Evolutionary conservation across 352 stramenopile genomes (phyloP), one percentile per base, ranked within the genome.

Genomic region (Thalassiosira sp.): DNA sequence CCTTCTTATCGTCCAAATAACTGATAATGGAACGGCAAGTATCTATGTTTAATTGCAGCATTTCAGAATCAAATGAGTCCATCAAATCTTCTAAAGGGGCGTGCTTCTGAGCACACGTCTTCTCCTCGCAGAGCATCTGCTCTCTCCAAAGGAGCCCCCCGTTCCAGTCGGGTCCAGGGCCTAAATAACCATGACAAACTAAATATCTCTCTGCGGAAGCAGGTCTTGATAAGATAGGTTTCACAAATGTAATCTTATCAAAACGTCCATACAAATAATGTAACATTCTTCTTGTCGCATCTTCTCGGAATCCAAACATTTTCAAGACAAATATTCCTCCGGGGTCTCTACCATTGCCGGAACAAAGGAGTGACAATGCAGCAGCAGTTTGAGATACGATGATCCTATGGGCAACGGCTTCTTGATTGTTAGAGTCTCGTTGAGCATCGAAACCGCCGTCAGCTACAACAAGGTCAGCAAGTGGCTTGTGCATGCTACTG

Each of bases 391-490:
- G 78, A 63, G 74, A 89, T 15, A 89, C 64, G 18, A 93, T 59
- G 15, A 93, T 59, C 43, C 85, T 83, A 74, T 87, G 75, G 7
- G 88, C 61, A 24, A 90, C 31, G 46, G 64, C 62, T 82, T 93
- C 88, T 79, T 92, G 88, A 72, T 81, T 59, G 56, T 84, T 63
- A 0, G 72, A 83, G 62, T 92, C 72, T 53, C 88, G 75, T 74
- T 93, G 86, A 11, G 84, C 81, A 82, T 92, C 87, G 75, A 92
- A 89, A 15, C 88, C 88, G 5, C 88, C 88, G 71, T 92, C 88
- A 2, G 85, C 82, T 37, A 92, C 68, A 3, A 93, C 86, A 18
- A 91, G 69, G 24, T 64, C 16, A 18, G 20, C 53, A 16, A 56
- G 18, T 52, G 45, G 56, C 11, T 76, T 51, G 15, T 56, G 18